phyloP scores from a whole-genome alignment of 176 grass and related monocot species.

The Zea luxurians region DNA sequence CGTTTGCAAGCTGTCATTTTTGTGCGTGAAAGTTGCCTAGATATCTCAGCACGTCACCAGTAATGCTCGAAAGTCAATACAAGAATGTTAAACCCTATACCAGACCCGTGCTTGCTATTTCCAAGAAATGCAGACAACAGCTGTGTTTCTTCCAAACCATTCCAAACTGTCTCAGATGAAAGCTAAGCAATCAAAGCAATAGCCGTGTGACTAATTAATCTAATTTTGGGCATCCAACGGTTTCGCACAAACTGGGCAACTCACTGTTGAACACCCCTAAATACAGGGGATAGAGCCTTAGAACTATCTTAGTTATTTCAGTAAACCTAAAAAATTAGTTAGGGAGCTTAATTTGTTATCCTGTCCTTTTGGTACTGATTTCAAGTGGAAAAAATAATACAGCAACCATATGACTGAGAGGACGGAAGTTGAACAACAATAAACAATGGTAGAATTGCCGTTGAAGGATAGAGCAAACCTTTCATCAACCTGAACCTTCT shows the following conservation, averaged over 20 bases:
- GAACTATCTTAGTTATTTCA: slow-evolving; percentile 29
- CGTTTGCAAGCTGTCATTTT: neutral
- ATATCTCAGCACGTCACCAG: neutral
- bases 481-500: slow-evolving; percentile 71
- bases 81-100: slow-evolving; percentile 15
- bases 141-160: neutral
- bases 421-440: neutral
- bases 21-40: neutral
- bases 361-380: neutral
- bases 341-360: slow-evolving; percentile 21
- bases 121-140: neutral
- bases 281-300: neutral
- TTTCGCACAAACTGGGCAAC: neutral
- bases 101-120: neutral
- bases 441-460: neutral
- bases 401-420: neutral
- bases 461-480: slow-evolving; percentile 51
- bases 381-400: slow-evolving; percentile 9
- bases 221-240: neutral
- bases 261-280: neutral
- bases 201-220: too few relatives aligned
- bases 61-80: neutral
- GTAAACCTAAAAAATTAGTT: neutral
- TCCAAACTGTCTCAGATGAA: neutral
- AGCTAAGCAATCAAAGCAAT: neutral